A percentile compares a stretch with the other conserved stretches of the same genome.
Conservation (phyloP, 2,329 filamentous ascomycete species). For the Chaetomium globosum region DNA sequence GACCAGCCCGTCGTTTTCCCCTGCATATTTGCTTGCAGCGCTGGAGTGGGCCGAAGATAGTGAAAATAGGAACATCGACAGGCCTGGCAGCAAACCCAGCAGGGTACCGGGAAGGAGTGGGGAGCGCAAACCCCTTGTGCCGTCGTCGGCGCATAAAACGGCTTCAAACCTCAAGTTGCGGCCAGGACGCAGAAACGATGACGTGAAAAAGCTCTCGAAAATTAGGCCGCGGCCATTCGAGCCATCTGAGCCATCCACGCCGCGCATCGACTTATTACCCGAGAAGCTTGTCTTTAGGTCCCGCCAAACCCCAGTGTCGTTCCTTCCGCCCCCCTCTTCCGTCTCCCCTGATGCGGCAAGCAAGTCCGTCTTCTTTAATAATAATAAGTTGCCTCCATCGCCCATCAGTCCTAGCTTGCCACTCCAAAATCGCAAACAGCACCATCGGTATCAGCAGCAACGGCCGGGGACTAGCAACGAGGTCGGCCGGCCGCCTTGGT, state of each 20-base stretch:
- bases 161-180: constrained; percentile 8
- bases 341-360: constrained; percentile 7
- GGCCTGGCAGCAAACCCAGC: not conserved
- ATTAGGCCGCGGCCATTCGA: not conserved
- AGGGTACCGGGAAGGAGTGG: not conserved
- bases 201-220: constrained; percentile 19
- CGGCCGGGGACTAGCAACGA: constrained; percentile 17
- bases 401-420: not conserved
- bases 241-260: constrained; percentile 7
- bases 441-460: constrained; percentile 19
- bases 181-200: constrained; percentile 17
- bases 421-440: constrained; percentile 3
- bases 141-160: constrained; percentile 14
- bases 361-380: not conserved
- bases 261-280: constrained; percentile 26
- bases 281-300: constrained; percentile 30
- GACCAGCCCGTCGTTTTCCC: constrained; percentile 22
- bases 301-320: constrained; percentile 23
- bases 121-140: not conserved
- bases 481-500: constrained; percentile 11
- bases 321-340: constrained; percentile 13
- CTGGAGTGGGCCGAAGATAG: constrained; percentile 23
- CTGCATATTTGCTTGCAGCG: constrained; percentile 24
- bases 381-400: not conserved
- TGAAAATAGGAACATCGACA: not conserved